Evolutionary conservation across 2,329 filamentous ascomycete species (phyloP).

Genomic region (Xylariaceae sp.): DNA sequence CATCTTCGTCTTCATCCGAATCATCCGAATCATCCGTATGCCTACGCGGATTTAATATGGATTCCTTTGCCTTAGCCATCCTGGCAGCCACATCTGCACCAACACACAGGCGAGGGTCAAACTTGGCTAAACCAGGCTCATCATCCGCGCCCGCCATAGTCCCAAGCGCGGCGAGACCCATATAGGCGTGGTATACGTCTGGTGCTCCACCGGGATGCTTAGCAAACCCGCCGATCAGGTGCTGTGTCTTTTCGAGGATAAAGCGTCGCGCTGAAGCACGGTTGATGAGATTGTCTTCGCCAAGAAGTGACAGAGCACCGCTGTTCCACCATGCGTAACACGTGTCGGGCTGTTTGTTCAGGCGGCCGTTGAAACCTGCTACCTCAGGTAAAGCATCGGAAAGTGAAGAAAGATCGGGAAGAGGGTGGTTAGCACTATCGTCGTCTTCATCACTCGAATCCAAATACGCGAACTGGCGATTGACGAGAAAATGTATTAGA

Average conservation of each 20-base stretch:
- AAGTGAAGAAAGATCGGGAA: constrained; percentile 46
- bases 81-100: constrained; percentile 64
- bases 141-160: constrained; percentile 57
- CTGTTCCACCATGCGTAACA: constrained; percentile 96
- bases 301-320: constrained; percentile 70
- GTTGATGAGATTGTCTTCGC: constrained; percentile 64
- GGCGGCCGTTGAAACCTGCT: constrained; percentile 83
- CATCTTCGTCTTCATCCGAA: too few species aligned
- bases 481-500: constrained; percentile 63
- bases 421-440: constrained; percentile 46
- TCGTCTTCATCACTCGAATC: constrained; percentile 50
- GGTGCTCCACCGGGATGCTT: constrained; percentile 73
- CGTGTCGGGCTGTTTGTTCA: constrained; percentile 91
- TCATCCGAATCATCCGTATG: too few species aligned
- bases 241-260: constrained; percentile 84
- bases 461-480: constrained; percentile 67
- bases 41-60: constrained; percentile 6
- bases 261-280: constrained; percentile 71
- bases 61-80: constrained; percentile 54
- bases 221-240: constrained; percentile 82
- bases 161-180: constrained; percentile 82
- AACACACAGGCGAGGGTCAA: constrained; percentile 80
- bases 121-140: constrained; percentile 70
- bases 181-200: constrained; percentile 86
- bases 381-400: constrained; percentile 33